Conservation (phyloP, 768 basidiomycete genomes). For the Suillus clintonianus region DNA sequence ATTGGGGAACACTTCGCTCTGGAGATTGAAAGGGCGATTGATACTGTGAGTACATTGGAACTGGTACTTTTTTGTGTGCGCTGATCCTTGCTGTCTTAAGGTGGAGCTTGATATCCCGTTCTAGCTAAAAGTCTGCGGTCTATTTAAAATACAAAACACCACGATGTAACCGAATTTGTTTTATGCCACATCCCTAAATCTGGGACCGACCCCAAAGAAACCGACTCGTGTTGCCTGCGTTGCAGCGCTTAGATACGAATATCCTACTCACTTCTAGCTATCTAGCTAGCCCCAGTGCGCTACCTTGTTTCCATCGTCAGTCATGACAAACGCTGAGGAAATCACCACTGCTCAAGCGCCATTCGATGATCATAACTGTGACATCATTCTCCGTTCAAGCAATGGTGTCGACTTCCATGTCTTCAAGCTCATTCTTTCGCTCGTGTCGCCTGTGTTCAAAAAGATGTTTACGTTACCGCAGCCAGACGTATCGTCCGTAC, state of each 20-base stretch:
- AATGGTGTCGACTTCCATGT: constrained; percentile 39
- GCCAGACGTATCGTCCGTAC: constrained; percentile 19
- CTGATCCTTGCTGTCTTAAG: constrained; percentile 16
- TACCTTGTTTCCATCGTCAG: background rate
- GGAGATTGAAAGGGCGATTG: constrained; percentile 31
- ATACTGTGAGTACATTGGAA: constrained; percentile 17
- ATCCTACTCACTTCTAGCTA: background rate
- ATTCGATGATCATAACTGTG: constrained; percentile 34
- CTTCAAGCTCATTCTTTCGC: constrained; percentile 36
- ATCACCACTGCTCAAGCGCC: constrained; percentile 10
- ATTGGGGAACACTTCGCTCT: constrained; percentile 29
- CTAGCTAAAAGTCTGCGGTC: constrained; percentile 4
- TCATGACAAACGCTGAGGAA: background rate
- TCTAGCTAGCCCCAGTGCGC: background rate
- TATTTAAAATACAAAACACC: background rate
- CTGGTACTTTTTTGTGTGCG: constrained; percentile 7
- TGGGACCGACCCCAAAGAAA: background rate
- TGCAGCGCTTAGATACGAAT: background rate
- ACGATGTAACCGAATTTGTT: background rate
- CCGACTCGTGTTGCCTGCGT: background rate
- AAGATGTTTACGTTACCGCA: constrained; percentile 23
- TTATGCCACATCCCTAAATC: background rate
- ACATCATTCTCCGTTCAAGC: constrained; percentile 36
- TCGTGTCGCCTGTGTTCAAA: constrained; percentile 37
- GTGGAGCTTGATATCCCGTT: constrained; percentile 34